Base-by-base conservation (phyloP, 176 grass and related monocot species). In the Themeda triandra region DNA sequence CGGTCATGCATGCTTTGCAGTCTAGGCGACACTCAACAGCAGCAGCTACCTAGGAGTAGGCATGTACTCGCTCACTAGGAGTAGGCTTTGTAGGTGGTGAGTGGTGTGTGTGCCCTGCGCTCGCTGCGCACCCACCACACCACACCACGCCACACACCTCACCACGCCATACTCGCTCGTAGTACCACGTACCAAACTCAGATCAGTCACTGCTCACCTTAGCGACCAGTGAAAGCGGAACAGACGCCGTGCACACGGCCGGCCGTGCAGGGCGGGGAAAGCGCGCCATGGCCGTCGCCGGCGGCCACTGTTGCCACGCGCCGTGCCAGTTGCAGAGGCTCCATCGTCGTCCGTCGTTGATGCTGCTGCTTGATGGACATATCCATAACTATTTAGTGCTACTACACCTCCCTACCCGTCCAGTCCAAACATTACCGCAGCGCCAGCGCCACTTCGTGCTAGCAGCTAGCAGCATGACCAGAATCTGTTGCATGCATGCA, bases 161-260 rank as follows among this genome's bases (percentile, higher is more conserved):
- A 45, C 42, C 44, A 46, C 44, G 46, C 46, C 46, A 48, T 48
- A n/a, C 13, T n/a, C n/a, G n/a, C n/a, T n/a, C n/a, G n/a, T n/a
- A 4, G 42, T 44, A 44, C 42, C 2, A 15, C 44, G 40, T 79
- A 79, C 84, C 75, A 83, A 90, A 87, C 88, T 90, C 84, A 90
- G 80, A 87, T 84, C 75, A 80, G 31, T 84, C 84, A 84, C 89
- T 90, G 85, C 85, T 91, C 76, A 56, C 85, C 85, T 70, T 84
- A 84, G 89, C 85, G 80, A 87, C 81, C 84, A 84, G 80, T 80
- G 80, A 80, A 80, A 80, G 76, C 76, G 85, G 24, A 44, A 27
- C 80, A 83, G 89, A 80, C 80, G 89, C 89, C 89, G 66, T 11
- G 32, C 23, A 23, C 83, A 10, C 83, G 15, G 77, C 59, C 53